Evolutionary conservation across 2,329 filamentous ascomycete genomes (phyloP), one percentile per base, ranked within the genome.

Genomic region (Aspergillus intermedius): DNA sequence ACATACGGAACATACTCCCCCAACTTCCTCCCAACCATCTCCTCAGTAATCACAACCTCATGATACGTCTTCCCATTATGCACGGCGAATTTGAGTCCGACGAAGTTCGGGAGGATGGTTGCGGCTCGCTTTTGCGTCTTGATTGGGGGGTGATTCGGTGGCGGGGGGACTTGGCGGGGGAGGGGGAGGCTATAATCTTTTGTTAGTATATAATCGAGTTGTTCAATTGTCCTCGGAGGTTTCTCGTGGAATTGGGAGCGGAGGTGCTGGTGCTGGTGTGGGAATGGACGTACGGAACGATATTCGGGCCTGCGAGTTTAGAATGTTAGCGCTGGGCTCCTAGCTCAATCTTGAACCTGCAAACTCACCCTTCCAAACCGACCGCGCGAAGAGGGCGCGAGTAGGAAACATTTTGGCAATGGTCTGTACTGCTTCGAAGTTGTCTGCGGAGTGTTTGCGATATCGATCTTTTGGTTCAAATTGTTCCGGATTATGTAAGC

Each of bases 1-100:
- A 82, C 88, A 63, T 80, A 95, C 90, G 82, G 76, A 54, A 89
- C 84, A 68, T 95, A 96, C 73, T 96, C 91, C 60, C 91, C 91
- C 58, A 96, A 77, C 74, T 95, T 96, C 71, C 93, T 87, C 47
- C 91, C 91, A 44, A 96, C 91, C 91, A 96, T 96, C 63, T 95
- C 88, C 68, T 95, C 91, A 13, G 90, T 95, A 54, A 96, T 87
- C 56, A 77, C 79, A 47, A 95, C 78, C 58, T 93, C 87, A 60
- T 85, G 74, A 70, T 95, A 95, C 28, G 79, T 80, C 75, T 93
- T 95, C 62, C 91, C 91, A 68, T 95, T 95, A 74, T 96, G 86
- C 51, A 96, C 81, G 70, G 91, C 86, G 70, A 96, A 96, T 67
- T 83, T 84, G 61, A 95, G 75, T 12, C 90, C 90, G 47, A 96